Percentiles rank a stretch among this genome's conserved stretches.
These are phyloP conservation scores for Papilionanthe hybrid DNA, from an alignment of 116 monocot species.

Conservation along the genomic window DNA sequence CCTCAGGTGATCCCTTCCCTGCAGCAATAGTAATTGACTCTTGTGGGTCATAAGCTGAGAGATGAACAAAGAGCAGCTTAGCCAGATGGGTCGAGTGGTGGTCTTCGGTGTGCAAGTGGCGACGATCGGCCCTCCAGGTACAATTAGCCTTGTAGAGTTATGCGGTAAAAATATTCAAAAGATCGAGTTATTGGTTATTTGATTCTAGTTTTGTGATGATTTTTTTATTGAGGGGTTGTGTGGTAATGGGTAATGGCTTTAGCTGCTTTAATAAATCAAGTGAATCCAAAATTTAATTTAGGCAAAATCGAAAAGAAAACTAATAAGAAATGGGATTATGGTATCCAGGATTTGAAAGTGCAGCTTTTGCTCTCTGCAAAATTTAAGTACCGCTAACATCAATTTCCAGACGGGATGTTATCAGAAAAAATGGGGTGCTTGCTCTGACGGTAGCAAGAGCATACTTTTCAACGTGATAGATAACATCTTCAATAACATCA, in stretches of 20 bases:
- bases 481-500: slow-evolving; percentile 86
- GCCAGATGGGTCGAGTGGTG: slow-evolving; percentile 81
- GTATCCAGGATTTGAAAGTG: no score
- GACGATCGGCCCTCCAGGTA: slow-evolving; percentile 77
- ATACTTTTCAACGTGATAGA: slow-evolving; percentile 81
- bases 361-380: no score
- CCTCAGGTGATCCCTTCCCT: slow-evolving; percentile 19
- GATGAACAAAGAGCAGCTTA: slow-evolving; percentile 71
- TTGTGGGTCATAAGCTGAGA: slow-evolving; percentile 47
- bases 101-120: slow-evolving; percentile 88
- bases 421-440: slow-evolving; percentile 93
- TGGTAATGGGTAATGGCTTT: no score
- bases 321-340: no score
- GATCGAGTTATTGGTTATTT: no score
- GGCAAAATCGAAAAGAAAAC: no score
- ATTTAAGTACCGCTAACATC: no score
- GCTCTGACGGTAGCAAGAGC: slow-evolving; percentile 87
- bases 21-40: slow-evolving; percentile 14
- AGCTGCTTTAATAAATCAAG: no score
- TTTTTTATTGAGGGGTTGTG: no score
- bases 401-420: slow-evolving; percentile 9
- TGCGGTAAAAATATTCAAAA: slow-evolving; percentile 18
- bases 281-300: no score
- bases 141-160: slow-evolving; percentile 75
- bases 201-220: no score